Evolutionary conservation across 345 rosid species (phyloP).

Genomic region (Gossypium herbaceum): DNA sequence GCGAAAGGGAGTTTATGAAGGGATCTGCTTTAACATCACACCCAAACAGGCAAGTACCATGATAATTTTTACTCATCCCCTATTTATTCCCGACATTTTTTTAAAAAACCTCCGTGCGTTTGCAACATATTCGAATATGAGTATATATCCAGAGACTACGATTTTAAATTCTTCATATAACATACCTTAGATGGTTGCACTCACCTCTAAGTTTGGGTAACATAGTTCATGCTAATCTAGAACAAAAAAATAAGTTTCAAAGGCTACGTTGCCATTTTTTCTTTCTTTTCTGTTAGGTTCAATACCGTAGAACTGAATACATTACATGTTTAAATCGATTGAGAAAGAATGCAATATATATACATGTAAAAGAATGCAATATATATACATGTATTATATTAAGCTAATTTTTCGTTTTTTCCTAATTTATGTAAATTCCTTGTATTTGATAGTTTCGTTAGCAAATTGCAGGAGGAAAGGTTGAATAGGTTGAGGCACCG

Average conservation of each 20-base stretch:
- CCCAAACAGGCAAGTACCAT: conserved; percentile 71
- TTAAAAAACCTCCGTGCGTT: too few relatives aligned
- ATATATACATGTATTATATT: background rate
- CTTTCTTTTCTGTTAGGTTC: background rate
- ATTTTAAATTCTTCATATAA: too few relatives aligned
- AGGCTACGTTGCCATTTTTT: background rate
- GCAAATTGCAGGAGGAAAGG: conserved; percentile 61
- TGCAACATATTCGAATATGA: too few relatives aligned
- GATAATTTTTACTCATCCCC: too few relatives aligned
- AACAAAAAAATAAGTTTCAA: background rate
- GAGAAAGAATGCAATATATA: background rate
- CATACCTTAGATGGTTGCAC: too few relatives aligned
- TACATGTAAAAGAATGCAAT: background rate
- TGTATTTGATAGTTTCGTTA: background rate
- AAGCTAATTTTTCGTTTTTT: background rate
- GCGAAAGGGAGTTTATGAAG: conserved; percentile 67
- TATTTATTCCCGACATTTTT: too few relatives aligned
- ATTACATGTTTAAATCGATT: background rate
- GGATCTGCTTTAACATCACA: conserved; percentile 68
- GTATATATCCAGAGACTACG: too few relatives aligned
- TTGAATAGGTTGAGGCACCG: conserved; percentile 61
- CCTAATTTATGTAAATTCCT: background rate
- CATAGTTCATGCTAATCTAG: background rate
- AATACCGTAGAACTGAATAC: background rate
- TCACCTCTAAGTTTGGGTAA: background rate